These are phyloP conservation scores for Cercospora janseana DNA, from an alignment of 2,329 filamentous ascomycete species.

Conservation along the genomic window DNA sequence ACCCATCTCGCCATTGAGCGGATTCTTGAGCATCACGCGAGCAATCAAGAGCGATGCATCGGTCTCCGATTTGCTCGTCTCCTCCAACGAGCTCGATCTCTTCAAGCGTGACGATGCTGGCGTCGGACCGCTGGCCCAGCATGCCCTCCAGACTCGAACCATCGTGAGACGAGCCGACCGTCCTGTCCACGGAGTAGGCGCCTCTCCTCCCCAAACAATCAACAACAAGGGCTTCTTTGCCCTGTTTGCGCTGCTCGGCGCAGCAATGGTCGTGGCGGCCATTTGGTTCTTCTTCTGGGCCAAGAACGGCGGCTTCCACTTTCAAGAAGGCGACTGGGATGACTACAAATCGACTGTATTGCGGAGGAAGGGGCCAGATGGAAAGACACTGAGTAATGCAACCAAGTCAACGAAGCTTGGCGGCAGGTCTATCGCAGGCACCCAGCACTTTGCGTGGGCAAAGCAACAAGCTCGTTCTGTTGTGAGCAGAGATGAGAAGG, in stretches of 20 bases:
- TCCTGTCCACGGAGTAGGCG: constrained; percentile 36
- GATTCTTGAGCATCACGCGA: constrained; percentile 27
- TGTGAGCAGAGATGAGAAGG: constrained; percentile 48
- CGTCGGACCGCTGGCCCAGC: constrained; percentile 4
- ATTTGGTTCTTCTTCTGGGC: constrained; percentile 99
- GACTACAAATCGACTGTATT: constrained; percentile 97
- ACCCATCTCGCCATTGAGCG: constrained; percentile 28
- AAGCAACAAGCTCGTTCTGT: constrained; percentile 38
- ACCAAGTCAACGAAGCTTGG: constrained; percentile 80
- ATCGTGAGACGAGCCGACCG: constrained; percentile 18
- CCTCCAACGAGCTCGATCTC: constrained; percentile 33
- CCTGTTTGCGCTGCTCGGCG: constrained; percentile 80
- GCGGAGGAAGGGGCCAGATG: constrained; percentile 83
- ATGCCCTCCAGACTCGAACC: constrained; percentile 19
- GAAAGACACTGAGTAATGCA: constrained; percentile 77
- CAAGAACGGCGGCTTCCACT: constrained; percentile 90
- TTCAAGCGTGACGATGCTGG: constrained; percentile 22
- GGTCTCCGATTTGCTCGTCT: constrained; percentile 32
- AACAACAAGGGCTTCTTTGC: constrained; percentile 68
- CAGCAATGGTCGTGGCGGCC: constrained; percentile 66
- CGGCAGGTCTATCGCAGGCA: constrained; percentile 70
- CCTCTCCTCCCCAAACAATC: constrained; percentile 40
- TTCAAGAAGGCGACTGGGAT: constrained; percentile 85
- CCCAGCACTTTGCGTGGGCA: constrained; percentile 53
- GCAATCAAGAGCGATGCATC: constrained; percentile 14